A percentile compares a stretch with the other conserved stretches of the same genome.
phyloP scores from a whole-genome alignment of 306 rosid species.

The Prunus mongolica region DNA sequence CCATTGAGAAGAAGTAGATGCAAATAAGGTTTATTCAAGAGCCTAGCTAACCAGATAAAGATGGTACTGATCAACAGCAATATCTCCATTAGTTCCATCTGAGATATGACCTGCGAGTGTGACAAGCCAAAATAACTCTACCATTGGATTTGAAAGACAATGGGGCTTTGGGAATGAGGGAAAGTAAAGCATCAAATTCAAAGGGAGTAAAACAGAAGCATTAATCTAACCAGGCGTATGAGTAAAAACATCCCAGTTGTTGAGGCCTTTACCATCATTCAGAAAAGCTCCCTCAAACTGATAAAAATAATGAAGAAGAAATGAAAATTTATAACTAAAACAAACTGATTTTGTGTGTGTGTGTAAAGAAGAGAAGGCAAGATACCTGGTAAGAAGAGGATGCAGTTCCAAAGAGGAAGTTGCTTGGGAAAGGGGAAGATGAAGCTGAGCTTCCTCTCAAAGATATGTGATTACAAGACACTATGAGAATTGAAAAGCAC shows the following conservation, averaged over 20 bases:
- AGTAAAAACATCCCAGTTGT: constrained; percentile 65
- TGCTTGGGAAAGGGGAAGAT: constrained; percentile 34
- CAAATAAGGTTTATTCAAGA: neutral
- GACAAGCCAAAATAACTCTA: neutral
- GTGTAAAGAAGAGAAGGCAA: neutral
- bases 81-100: constrained; percentile 68
- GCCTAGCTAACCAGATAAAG: constrained; percentile 42
- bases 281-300: constrained; percentile 66
- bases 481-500: constrained; percentile 22
- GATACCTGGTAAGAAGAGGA: constrained; percentile 68
- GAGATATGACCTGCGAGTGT: constrained; percentile 36
- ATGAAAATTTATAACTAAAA: neutral
- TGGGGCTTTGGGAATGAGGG: no score
- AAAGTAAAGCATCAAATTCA: neutral
- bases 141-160: neutral
- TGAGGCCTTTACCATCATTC: constrained; percentile 59
- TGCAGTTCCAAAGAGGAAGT: constrained; percentile 69
- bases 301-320: neutral
- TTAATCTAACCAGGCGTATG: constrained; percentile 47
- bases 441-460: constrained; percentile 13
- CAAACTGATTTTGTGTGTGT: no score
- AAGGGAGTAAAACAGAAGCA: neutral
- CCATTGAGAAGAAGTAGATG: no score
- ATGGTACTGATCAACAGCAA: constrained; percentile 77
- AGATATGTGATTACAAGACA: constrained; percentile 9